A percentile compares a stretch with the other conserved stretches of the same genome.
Evolutionary conservation across 768 basidiomycete species (phyloP).

Genomic region (Lactifluus pinguis): DNA sequence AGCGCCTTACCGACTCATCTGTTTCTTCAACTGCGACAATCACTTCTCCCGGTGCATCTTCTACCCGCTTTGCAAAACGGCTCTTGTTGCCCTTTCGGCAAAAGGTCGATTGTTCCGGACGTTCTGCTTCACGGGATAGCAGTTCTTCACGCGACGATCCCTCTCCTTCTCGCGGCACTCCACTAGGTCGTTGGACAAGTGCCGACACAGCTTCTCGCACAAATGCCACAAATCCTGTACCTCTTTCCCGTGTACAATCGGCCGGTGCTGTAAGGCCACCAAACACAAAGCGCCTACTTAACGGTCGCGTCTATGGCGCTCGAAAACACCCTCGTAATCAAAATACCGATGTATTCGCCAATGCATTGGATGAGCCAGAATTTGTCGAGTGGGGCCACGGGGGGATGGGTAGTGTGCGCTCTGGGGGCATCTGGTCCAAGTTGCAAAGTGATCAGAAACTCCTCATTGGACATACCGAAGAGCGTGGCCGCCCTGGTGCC

Average conservation of each 20-base stretch:
- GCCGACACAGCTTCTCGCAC: background rate
- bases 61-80: constrained; percentile 3
- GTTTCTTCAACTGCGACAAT: constrained; percentile 12
- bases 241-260: constrained; percentile 2
- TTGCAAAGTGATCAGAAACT: constrained; percentile 18
- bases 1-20: constrained; percentile 2
- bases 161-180: constrained; percentile 1
- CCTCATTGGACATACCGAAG: constrained; percentile 5
- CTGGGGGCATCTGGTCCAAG: constrained; percentile 19
- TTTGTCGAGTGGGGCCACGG: constrained; percentile 90
- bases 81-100: constrained; percentile 18
- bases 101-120: constrained; percentile 38
- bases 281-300: constrained; percentile 47
- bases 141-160: constrained; percentile 39
- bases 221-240: background rate
- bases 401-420: constrained; percentile 55
- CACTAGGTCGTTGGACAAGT: constrained; percentile 11
- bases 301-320: constrained; percentile 72
- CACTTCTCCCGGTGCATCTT: constrained; percentile 4
- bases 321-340: background rate
- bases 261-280: background rate
- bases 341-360: constrained; percentile 39
- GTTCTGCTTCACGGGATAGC: constrained; percentile 46
- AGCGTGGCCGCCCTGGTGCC: constrained; percentile 24
- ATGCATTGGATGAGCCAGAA: constrained; percentile 49